Base-by-base conservation (phyloP, 495 filamentous ascomycete species). In the Penicillium roqueforti region DNA sequence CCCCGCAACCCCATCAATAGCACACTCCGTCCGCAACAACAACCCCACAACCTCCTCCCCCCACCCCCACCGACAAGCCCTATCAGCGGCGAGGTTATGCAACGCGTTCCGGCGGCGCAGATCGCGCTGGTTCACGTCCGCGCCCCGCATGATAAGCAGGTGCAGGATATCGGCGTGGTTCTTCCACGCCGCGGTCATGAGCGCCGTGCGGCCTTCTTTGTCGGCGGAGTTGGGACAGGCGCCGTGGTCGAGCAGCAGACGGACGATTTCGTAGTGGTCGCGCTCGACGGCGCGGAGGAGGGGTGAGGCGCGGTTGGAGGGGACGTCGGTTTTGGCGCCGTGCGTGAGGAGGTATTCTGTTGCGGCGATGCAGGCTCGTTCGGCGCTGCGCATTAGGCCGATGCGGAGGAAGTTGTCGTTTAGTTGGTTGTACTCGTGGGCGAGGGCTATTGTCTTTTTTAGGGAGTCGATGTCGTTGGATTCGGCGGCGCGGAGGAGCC, bases 131-230 rank as follows among this genome's bases (percentile, higher is more conserved):
- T 81, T 79, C 9, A 78, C 67, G 53, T 80, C 68, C 20, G 81
- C 80, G 13, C 74, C 75, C 3, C 73, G 71, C 10, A 56, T 36
- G 22, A 86, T 69, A 10, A 85, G 58, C n/a, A 76, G 45, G 29
- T 77, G 65, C 38, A 84, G 55, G 0, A 81, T 60, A 53, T 80
- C 71, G 41, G 71, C 74, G 56, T 80, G 73, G 18, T 80, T 81
- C 58, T 75, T 76, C 71, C 76, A 76, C 18, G 81, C 80, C n/a
- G 83, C 82, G 3, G 73, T 76, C 74, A 85, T 84, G 34, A 87
- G 58, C 31, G 76, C 78, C 29, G 80, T 83, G 25, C 77, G 69
- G 1, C 77, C 79, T 43, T 77, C 67, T 34, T 76, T 77, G 57
- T 80, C 77, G 3, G 57, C 41, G 13, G 58, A 64, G 43, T 81